Percentiles rank a stretch among this genome's conserved stretches.
Evolutionary conservation across 148 eudicot species (phyloP).

Genomic region (Pharnaceum exiguum): DNA sequence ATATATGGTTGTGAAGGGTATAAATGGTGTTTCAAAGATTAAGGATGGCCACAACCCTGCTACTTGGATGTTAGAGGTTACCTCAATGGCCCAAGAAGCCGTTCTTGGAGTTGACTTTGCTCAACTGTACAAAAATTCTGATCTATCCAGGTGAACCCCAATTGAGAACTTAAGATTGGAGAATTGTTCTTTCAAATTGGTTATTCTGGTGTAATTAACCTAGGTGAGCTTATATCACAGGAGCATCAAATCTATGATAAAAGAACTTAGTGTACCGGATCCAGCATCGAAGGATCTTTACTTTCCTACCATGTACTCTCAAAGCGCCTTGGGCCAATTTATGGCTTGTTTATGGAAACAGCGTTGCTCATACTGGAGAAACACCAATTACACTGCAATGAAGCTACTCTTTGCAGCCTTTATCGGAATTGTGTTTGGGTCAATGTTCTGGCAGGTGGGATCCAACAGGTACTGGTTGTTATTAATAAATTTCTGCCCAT

Average conservation of each 20-base stretch:
- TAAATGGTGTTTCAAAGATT: slow-evolving; percentile 63
- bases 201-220: too few species aligned
- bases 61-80: slow-evolving; percentile 97
- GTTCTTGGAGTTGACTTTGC: slow-evolving; percentile 68
- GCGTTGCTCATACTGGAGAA: slow-evolving; percentile 76
- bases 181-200: too few species aligned
- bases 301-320: slow-evolving; percentile 55
- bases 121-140: slow-evolving; percentile 49
- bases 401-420: slow-evolving; percentile 61
- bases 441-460: slow-evolving; percentile 73
- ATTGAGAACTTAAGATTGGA: too few species aligned
- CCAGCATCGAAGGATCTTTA: slow-evolving; percentile 47
- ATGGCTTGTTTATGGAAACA: slow-evolving; percentile 71
- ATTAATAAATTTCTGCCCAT: too few species aligned
- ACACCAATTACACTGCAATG: slow-evolving; percentile 79
- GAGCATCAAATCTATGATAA: slow-evolving; percentile 60
- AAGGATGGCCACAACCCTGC: slow-evolving; percentile 80
- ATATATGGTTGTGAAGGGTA: slow-evolving; percentile 31
- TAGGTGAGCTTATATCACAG: too few species aligned
- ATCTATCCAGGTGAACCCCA: slow-evolving; percentile 72
- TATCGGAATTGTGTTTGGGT: slow-evolving; percentile 57
- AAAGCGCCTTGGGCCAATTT: slow-evolving; percentile 51
- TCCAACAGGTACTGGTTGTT: slow-evolving; percentile 84
- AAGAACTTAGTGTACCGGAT: slow-evolving; percentile 46
- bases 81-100: slow-evolving; percentile 67